These are phyloP conservation scores for Mucor sp. DNA, from an alignment of 371 early-diverging fungal genomes.

Conservation along the genomic window DNA sequence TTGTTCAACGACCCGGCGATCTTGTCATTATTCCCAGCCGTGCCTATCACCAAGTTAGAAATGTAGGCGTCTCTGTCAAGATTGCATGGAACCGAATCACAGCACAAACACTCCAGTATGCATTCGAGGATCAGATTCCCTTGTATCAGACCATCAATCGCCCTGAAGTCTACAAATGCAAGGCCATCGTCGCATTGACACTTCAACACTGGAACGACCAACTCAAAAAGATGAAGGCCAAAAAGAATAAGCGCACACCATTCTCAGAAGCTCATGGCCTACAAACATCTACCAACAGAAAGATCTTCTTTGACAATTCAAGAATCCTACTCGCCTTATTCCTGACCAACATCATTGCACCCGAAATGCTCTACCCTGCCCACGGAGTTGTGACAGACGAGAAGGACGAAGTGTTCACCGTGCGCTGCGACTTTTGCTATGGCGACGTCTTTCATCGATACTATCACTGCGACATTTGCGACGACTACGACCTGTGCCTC, in stretches of 20 bases:
- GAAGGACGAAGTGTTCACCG: conserved; percentile 13
- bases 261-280: background rate
- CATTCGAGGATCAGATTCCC: conserved; percentile 35
- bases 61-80: conserved; percentile 32
- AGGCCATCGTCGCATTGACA: conserved; percentile 32
- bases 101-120: conserved; percentile 19
- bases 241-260: background rate
- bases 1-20: conserved; percentile 37
- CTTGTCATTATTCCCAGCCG: conserved; percentile 43
- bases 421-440: conserved; percentile 41
- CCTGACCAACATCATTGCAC: conserved; percentile 15
- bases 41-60: conserved; percentile 46
- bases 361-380: conserved; percentile 22
- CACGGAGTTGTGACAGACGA: background rate
- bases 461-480: conserved; percentile 34
- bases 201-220: conserved; percentile 19
- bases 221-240: background rate
- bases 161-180: conserved; percentile 41
- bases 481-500: conserved; percentile 35
- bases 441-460: conserved; percentile 37
- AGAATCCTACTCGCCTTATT: conserved; percentile 17
- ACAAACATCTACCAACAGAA: background rate
- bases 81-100: conserved; percentile 47
- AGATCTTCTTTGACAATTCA: conserved; percentile 11
- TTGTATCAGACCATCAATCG: conserved; percentile 31